A percentile compares a stretch with the other conserved stretches of the same genome.
Conservation (phyloP, 2,329 filamentous ascomycete genomes). For the Xylariales sp. region DNA sequence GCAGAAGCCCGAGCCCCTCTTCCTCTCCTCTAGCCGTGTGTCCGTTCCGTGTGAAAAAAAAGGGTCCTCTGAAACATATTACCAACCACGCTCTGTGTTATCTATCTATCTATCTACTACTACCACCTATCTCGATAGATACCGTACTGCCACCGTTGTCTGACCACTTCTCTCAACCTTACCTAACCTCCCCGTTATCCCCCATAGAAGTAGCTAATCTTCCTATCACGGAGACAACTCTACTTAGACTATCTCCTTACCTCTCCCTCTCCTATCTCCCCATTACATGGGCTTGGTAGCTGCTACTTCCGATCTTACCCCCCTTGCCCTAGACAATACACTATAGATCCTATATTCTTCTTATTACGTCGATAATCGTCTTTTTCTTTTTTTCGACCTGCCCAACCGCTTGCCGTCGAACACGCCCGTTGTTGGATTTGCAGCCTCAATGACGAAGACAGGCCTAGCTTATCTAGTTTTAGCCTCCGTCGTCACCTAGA, state of each 20-base stretch:
- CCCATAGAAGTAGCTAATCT: constrained; percentile 20
- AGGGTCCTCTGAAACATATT: constrained; percentile 23
- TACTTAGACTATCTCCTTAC: constrained; percentile 15
- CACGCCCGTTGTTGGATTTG: constrained; percentile 25
- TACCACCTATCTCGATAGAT: too few relatives aligned
- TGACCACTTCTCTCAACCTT: constrained; percentile 5
- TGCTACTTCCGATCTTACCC: constrained; percentile 28
- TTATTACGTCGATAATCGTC: constrained; percentile 13
- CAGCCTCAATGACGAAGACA: constrained; percentile 66
- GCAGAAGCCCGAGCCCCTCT: constrained; percentile 13
- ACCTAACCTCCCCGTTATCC: constrained; percentile 13
- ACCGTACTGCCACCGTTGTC: constrained; percentile 7
- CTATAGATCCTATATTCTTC: constrained; percentile 25
- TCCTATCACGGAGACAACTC: constrained; percentile 33
- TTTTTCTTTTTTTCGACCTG: constrained; percentile 13
- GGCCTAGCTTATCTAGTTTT: constrained; percentile 68
- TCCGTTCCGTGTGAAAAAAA: constrained; percentile 33
- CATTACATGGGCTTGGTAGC: constrained; percentile 19
- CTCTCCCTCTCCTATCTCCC: not conserved
- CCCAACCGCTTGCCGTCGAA: constrained; percentile 8
- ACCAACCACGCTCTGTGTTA: constrained; percentile 25
- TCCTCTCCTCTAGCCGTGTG: constrained; percentile 20
- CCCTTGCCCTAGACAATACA: constrained; percentile 25
- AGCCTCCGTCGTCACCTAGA: constrained; percentile 64
- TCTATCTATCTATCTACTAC: constrained; percentile 5